Evolutionary conservation across 371 early-diverging fungal species (phyloP).

Genomic region (Lichtheimia hyalospora): DNA sequence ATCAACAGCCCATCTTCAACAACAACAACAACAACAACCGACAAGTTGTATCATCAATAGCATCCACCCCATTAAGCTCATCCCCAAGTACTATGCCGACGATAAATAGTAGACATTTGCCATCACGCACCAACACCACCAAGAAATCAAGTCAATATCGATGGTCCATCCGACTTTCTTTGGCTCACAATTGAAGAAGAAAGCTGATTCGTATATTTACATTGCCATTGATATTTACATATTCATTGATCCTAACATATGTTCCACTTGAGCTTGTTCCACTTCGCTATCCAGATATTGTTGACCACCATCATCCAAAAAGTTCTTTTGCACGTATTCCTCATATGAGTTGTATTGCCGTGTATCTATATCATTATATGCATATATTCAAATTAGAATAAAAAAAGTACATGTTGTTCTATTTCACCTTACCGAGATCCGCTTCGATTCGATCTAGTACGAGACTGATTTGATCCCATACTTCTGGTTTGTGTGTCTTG

Average conservation of each 20-base stretch:
- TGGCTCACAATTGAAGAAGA: too few species aligned
- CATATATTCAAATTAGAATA: background rate
- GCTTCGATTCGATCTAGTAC: constrained; percentile 6
- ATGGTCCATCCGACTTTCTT: too few species aligned
- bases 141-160: too few species aligned
- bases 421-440: background rate
- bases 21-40: background rate
- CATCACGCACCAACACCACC: too few species aligned
- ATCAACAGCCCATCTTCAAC: background rate
- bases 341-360: constrained; percentile 30
- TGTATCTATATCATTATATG: constrained; percentile 14
- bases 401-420: background rate
- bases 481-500: constrained; percentile 10
- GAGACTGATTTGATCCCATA: constrained; percentile 9
- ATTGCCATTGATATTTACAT: background rate
- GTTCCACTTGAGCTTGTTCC: constrained; percentile 36
- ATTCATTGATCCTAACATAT: constrained; percentile 21
- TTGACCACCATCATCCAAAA: constrained; percentile 39
- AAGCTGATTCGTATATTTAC: too few species aligned
- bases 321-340: constrained; percentile 41
- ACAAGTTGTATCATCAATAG: background rate
- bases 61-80: background rate
- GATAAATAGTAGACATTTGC: too few species aligned
- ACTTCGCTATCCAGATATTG: constrained; percentile 36
- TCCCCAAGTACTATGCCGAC: background rate